A percentile compares a stretch with the other conserved stretches of the same genome.
Evolutionary conservation across 2,329 filamentous ascomycete species (phyloP).

Genomic region (Colletotrichum spinosum): DNA sequence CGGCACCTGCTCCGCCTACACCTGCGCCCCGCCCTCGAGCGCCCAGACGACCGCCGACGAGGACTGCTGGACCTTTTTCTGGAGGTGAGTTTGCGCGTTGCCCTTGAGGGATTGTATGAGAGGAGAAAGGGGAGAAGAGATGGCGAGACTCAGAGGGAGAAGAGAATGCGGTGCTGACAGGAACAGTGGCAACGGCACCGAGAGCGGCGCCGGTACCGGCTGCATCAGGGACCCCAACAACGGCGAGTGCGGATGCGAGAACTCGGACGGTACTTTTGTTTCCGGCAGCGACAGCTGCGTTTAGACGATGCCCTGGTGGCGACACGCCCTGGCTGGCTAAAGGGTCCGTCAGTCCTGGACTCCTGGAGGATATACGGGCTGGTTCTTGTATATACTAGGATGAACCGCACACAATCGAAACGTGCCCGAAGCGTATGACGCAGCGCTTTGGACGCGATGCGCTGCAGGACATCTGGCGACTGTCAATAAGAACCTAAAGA

Average conservation of each 20-base stretch:
- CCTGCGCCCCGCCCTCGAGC: constrained; percentile 15
- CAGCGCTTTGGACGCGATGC: no score
- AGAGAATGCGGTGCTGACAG: no score
- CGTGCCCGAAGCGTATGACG: no score
- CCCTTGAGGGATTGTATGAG: neutral
- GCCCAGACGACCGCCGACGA: constrained; percentile 24
- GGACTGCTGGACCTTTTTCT: constrained; percentile 37
- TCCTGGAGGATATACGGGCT: no score
- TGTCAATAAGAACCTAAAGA: no score
- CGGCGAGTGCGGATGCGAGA: constrained; percentile 34
- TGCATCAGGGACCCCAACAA: constrained; percentile 35
- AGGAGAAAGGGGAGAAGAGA: neutral
- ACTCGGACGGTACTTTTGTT: constrained; percentile 33
- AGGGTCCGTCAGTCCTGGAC: no score
- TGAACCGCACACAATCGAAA: no score
- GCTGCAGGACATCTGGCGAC: no score
- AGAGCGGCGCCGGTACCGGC: constrained; percentile 14
- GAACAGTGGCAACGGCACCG: constrained; percentile 13
- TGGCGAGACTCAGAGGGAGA: no score
- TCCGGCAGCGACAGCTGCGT: constrained; percentile 25
- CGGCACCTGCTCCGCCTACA: constrained; percentile 35
- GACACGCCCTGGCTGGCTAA: no score
- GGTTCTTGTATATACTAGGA: no score
- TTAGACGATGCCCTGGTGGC: neutral
- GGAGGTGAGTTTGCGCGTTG: constrained; percentile 24